phyloP scores from a whole-genome alignment of 1,284 basidiomycete species.

The Golubevia pallescens region DNA sequence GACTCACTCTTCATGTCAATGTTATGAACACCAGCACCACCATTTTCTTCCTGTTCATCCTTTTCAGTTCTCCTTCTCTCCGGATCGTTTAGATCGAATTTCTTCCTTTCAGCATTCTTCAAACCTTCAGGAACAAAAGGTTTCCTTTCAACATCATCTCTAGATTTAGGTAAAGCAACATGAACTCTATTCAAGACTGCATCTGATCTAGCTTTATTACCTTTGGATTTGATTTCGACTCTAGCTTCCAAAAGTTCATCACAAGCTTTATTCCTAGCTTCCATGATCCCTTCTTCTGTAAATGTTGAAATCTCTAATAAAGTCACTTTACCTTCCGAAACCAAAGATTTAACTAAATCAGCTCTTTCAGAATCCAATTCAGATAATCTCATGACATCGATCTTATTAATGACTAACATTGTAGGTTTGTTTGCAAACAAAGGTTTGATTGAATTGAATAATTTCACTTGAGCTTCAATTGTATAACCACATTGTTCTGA shows the following conservation, averaged over 20 bases:
- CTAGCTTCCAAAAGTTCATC: slow-evolving; percentile 55
- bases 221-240: slow-evolving; percentile 57
- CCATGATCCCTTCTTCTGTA: slow-evolving; percentile 63
- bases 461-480: slow-evolving; percentile 60
- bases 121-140: slow-evolving; percentile 46
- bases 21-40: slow-evolving; percentile 61
- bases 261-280: slow-evolving; percentile 53
- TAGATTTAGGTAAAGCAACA: slow-evolving; percentile 51
- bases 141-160: slow-evolving; percentile 51
- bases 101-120: slow-evolving; percentile 21
- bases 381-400: slow-evolving; percentile 44
- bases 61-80: slow-evolving; percentile 45
- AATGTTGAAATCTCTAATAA: slow-evolving; percentile 59
- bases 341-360: slow-evolving; percentile 39
- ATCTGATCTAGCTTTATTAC: slow-evolving; percentile 28
- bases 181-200: slow-evolving; percentile 56
- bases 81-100: slow-evolving; percentile 53
- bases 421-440: slow-evolving; percentile 63
- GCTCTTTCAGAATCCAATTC: slow-evolving; percentile 52
- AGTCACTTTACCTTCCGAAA: slow-evolving; percentile 48
- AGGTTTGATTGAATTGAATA: slow-evolving; percentile 64
- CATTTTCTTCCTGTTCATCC: slow-evolving; percentile 61
- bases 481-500: slow-evolving; percentile 63
- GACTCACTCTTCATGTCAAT: slow-evolving; percentile 52
- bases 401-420: slow-evolving; percentile 61